A percentile compares a stretch with the other conserved stretches of the same genome.
Evolutionary conservation across 305 asterid species (phyloP).

Genomic region (Ruellia speciosa): DNA sequence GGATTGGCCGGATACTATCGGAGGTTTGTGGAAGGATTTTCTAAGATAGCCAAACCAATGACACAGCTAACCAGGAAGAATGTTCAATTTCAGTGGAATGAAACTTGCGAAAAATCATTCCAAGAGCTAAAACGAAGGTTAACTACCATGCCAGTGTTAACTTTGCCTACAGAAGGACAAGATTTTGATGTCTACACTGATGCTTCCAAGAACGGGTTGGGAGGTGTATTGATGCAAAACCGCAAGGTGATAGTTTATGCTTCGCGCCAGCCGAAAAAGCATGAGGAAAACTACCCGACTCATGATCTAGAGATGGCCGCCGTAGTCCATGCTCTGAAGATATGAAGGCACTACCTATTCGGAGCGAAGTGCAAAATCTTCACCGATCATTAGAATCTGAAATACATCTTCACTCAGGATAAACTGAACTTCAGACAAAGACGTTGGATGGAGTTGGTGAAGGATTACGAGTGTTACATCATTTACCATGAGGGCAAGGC

Average conservation of each 20-base stretch:
- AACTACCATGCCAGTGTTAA: neutral
- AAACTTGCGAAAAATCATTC: neutral
- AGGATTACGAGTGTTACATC: too few relatives aligned
- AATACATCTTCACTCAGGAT: too few relatives aligned
- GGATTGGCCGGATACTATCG: too few relatives aligned
- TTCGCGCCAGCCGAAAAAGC: neutral
- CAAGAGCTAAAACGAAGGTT: neutral
- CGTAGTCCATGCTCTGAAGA: neutral
- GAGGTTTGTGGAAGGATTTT: too few relatives aligned
- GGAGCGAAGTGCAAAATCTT: too few relatives aligned
- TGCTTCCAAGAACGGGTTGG: neutral
- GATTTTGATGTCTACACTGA: neutral
- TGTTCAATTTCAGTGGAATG: too few relatives aligned
- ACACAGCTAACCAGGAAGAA: too few relatives aligned
- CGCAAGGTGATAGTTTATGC: neutral
- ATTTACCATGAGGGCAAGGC: too few relatives aligned
- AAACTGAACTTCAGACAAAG: too few relatives aligned
- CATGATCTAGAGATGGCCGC: slow-evolving; percentile 1
- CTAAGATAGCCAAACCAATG: too few relatives aligned
- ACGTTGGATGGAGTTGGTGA: too few relatives aligned
- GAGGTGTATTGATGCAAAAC: neutral
- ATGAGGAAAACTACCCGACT: neutral
- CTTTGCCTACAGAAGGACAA: neutral
- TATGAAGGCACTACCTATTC: slow-evolving; percentile 4
- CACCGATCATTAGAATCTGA: too few relatives aligned